These are phyloP conservation scores for Colletotrichum lindemuthianum DNA, from an alignment of 2,329 filamentous ascomycete species.

Conservation along the genomic window DNA sequence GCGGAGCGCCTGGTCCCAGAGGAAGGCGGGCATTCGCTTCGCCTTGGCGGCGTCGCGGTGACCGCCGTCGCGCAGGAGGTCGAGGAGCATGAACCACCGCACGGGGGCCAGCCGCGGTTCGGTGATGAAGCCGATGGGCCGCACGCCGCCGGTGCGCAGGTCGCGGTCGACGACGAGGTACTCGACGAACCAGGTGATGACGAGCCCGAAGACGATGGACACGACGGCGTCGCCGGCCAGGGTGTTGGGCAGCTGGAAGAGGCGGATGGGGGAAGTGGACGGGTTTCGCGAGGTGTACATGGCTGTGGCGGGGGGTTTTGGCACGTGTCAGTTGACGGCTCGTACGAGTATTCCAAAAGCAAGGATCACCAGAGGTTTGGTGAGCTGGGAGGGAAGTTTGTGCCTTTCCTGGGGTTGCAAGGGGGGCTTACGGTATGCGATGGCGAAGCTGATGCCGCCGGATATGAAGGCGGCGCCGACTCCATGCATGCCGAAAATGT, in stretches of 20 bases:
- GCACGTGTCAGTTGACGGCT: not conserved
- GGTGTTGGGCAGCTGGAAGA: slow-evolving; percentile 62
- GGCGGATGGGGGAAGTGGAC: slow-evolving; percentile 50
- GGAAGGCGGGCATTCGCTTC: slow-evolving; percentile 37
- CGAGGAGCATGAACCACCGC: slow-evolving; percentile 57
- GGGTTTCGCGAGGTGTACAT: slow-evolving; percentile 57
- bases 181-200: slow-evolving; percentile 63
- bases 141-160: slow-evolving; percentile 54
- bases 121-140: slow-evolving; percentile 56
- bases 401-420: not conserved
- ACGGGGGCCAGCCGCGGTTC: slow-evolving; percentile 46
- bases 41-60: slow-evolving; percentile 42
- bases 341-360: not conserved
- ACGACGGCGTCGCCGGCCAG: slow-evolving; percentile 60
- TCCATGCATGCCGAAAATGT: slow-evolving; percentile 59
- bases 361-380: not conserved
- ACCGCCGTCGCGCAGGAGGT: not conserved
- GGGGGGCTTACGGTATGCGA: slow-evolving; percentile 57
- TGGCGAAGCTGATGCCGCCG: slow-evolving; percentile 61
- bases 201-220: slow-evolving; percentile 61
- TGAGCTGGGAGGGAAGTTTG: too few relatives aligned
- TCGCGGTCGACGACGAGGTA: slow-evolving; percentile 58
- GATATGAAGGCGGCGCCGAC: slow-evolving; percentile 58
- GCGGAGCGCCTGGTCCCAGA: slow-evolving; percentile 48
- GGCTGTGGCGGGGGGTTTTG: slow-evolving; percentile 43